These are phyloP conservation scores for Cladophialophora bantiana DNA, from an alignment of 2,329 filamentous ascomycete species.

Conservation along the genomic window DNA sequence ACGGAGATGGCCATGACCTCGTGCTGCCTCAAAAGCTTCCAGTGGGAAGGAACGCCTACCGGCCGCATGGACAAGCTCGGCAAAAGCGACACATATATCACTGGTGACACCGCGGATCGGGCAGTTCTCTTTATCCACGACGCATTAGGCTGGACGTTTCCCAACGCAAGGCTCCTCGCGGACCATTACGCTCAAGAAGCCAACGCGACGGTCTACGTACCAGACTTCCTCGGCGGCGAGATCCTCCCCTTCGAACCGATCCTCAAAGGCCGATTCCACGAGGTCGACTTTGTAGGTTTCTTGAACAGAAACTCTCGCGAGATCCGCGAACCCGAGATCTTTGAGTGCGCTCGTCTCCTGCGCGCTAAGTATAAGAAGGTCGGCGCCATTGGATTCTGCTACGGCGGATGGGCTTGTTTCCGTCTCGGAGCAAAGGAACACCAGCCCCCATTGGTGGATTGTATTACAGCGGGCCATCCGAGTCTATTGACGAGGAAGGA, in stretches of 20 bases:
- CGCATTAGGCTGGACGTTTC: conserved; percentile 57
- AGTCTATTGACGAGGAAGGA: conserved; percentile 51
- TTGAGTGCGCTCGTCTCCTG: conserved; percentile 50
- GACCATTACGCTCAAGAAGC: conserved; percentile 55
- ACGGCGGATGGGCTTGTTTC: conserved; percentile 56
- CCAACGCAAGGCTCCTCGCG: conserved; percentile 54
- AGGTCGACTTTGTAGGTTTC: conserved; percentile 51
- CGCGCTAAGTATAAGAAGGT: conserved; percentile 51
- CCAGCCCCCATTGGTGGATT: conserved; percentile 52
- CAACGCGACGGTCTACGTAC: conserved; percentile 56
- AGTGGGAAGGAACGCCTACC: conserved; percentile 37
- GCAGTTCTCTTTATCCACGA: conserved; percentile 56
- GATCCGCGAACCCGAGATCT: conserved; percentile 49
- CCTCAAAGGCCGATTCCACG: conserved; percentile 44
- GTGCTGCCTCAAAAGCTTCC: conserved; percentile 51
- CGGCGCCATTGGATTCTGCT: conserved; percentile 57
- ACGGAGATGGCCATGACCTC: conserved; percentile 9
- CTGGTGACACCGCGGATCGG: conserved; percentile 48
- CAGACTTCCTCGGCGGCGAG: conserved; percentile 51
- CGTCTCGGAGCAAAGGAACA: conserved; percentile 53
- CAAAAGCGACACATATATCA: conserved; percentile 50
- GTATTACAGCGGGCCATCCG: conserved; percentile 56
- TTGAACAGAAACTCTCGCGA: conserved; percentile 50
- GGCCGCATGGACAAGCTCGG: conserved; percentile 48
- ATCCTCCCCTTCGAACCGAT: conserved; percentile 51